Base-by-base conservation (phyloP, 306 rosid genomes). In the Luffa acutangula region DNA sequence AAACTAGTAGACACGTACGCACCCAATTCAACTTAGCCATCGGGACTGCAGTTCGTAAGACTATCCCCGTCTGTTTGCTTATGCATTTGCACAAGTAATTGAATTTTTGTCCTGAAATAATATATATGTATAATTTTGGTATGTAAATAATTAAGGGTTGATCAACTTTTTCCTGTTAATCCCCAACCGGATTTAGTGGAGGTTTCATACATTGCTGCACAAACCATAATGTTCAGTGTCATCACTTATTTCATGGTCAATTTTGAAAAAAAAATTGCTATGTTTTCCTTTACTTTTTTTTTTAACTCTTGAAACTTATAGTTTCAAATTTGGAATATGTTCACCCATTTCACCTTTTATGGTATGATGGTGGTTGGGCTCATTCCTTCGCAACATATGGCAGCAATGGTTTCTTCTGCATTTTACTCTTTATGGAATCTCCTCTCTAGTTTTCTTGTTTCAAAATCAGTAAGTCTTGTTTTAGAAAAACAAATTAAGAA, bases 361-460 rank as follows among this genome's bases (percentile, higher is more conserved):
- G 99, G 99, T 82, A 90, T 91, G 97, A 90, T 92, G 91, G 96
- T 96, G 42, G 91, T 95, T 79, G 97, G 97, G 36, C 89, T 95
- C 78, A 92, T 97, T 17, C 78, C 97, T 57, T 87, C 97, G 33
- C 97, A 87, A 71, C 96, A 91, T 52, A 36, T 95, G 53, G 91
- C 97, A 5, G 96, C 99, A 13, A 89, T 95, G 33, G 21, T 95
- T 79, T 95, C 99, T 65, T 95, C 99, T 64, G 99, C 99, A 39
- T 92, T 92, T 76, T 95, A 93, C 86, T 92, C 99, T 20, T 46
- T 95, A 46, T 95, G 99, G 99, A 95, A 95, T 85, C 99, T 95
- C 53, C 96, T 90, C 80, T 89, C 99, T 1, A 97, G 99, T 75
- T 95, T 95, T 81, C 97, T 95, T 6, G 85, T 95, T 82, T 96